Conservation (phyloP, 495 filamentous ascomycete genomes). For the Glarea lozoyensis region DNA sequence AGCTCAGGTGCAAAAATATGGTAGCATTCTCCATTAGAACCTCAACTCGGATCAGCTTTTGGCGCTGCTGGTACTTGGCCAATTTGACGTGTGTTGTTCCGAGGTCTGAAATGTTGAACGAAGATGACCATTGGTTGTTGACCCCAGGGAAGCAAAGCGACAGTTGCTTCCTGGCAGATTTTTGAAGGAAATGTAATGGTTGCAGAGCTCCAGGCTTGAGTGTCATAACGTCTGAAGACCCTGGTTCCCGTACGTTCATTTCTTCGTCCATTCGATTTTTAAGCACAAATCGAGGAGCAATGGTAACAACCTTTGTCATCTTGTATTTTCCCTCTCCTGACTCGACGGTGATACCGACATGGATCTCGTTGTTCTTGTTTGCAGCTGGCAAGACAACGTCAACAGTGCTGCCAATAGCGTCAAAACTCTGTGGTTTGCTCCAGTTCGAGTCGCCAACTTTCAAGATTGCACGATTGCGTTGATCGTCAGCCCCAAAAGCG, state of each 20-base stretch:
- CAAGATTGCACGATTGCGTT: constrained; percentile 77
- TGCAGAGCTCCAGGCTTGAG: constrained; percentile 67
- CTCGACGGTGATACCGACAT: constrained; percentile 78
- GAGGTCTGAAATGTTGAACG: constrained; percentile 92
- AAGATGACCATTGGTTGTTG: constrained; percentile 96
- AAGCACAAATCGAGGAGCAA: constrained; percentile 88
- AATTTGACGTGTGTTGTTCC: constrained; percentile 90
- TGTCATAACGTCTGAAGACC: constrained; percentile 70
- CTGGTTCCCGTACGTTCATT: constrained; percentile 79
- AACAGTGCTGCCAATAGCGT: constrained; percentile 89
- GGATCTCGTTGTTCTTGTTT: constrained; percentile 67
- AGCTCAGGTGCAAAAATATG: constrained; percentile 82
- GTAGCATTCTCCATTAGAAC: constrained; percentile 85
- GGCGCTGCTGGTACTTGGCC: constrained; percentile 78
- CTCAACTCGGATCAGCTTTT: constrained; percentile 80
- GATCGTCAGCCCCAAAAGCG: constrained; percentile 78
- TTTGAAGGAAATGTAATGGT: constrained; percentile 79
- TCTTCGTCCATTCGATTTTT: constrained; percentile 89
- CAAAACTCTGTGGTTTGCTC: constrained; percentile 97
- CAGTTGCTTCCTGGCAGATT: constrained; percentile 72
- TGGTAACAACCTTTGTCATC: constrained; percentile 84
- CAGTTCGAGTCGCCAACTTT: constrained; percentile 83
- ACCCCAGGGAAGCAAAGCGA: constrained; percentile 89
- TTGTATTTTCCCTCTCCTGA: constrained; percentile 97
- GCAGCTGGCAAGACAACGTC: constrained; percentile 73